Percentiles rank a stretch among this genome's conserved stretches.
phyloP scores from a whole-genome alignment of 345 rosid species.

The Rhodamnia rubescens region DNA sequence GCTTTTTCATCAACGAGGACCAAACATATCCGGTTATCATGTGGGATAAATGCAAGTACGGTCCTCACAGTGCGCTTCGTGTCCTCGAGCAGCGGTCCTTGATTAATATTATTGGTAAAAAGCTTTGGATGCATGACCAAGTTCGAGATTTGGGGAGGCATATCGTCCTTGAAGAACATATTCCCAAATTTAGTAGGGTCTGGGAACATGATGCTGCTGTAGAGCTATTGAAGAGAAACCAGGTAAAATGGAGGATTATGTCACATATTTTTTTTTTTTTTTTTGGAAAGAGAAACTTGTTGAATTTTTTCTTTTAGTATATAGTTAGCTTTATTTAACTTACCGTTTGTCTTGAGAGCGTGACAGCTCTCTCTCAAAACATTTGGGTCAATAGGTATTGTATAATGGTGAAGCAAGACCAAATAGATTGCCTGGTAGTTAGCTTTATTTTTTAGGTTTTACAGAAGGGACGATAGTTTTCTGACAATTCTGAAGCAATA shows the following conservation, averaged over 20 bases:
- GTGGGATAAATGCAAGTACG: not conserved
- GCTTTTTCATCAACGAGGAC: not conserved
- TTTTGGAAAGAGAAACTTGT: not conserved
- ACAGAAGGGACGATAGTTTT: no score
- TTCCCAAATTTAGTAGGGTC: not conserved
- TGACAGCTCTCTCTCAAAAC: not conserved
- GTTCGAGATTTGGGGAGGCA: not conserved
- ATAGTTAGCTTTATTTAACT: not conserved
- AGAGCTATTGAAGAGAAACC: not conserved
- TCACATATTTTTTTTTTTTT: not conserved
- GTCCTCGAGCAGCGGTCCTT: not conserved
- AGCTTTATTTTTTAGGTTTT: no score
- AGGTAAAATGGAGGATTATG: not conserved
- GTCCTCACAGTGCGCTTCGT: not conserved
- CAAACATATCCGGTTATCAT: not conserved
- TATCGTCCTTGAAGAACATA: not conserved
- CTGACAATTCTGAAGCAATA: no score
- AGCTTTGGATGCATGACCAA: not conserved
- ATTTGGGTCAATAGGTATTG: not conserved
- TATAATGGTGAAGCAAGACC: not conserved
- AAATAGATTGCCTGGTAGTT: not conserved
- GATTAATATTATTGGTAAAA: not conserved
- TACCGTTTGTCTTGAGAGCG: not conserved
- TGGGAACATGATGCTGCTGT: not conserved
- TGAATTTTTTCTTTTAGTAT: not conserved